Evolutionary conservation across 257 asterid species (phyloP), one percentile per base, ranked within the genome.

Genomic region (Agastache rugosa): DNA sequence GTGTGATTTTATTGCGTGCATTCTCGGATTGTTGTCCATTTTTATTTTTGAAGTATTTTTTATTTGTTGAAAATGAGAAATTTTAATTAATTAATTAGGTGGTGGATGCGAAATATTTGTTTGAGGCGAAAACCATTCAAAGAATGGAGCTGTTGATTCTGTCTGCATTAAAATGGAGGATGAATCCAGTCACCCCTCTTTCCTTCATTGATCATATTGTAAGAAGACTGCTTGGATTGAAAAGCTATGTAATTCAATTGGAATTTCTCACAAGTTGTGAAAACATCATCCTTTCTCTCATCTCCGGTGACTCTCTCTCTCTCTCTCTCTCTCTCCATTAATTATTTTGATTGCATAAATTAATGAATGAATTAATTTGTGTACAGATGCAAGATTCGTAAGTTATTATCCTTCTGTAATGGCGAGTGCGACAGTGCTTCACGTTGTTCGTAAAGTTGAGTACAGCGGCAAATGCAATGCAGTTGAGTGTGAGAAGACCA

Each of bases 101-200:
- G 63, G 93, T 67, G 56, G 91, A 79, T 25, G 68, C 86, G 1
- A 76, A 84, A 63, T 88, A 81, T 68, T 70, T 86, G 63, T 91
- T 91, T 34, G 93, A 91, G 77, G 85, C 96, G 2, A 91, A 81
- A 78, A 89, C 89, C n/a, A 85, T 91, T 29, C 87, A 87, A 73
- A 83, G 81, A 80, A 91, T 88, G 97, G 97, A 91, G 89, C 84
- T 91, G 22, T 69, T 91, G 66, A 83, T 91, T 39, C 87, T 91
- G 11, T 81, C 90, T 12, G 63, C 86, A 2, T 81, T 91, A 0
- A 79, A 89, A 56, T 91, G 97, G 97, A 85, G 87, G 78, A 89
- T 91, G 97, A 88, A 91, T 84, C 86, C 91, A 10, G 94, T 91
- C 65, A 89, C 96, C 0, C 95, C 96, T 41, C 54, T 88, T 41